Base-by-base conservation (phyloP, 148 eudicot species). In the Heliosperma pusillum region DNA sequence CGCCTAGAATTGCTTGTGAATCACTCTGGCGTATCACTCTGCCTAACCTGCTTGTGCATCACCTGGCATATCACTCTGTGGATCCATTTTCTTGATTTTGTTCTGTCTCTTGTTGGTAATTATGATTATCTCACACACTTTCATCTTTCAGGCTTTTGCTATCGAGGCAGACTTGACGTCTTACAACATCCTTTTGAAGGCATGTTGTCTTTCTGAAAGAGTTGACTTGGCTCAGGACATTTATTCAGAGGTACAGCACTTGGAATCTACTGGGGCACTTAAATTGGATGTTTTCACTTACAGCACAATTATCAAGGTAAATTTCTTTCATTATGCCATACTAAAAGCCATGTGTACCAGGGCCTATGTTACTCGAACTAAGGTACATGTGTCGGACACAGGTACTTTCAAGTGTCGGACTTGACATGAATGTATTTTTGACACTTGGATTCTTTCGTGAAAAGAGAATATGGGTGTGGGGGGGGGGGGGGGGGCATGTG, bases 281-380 rank as follows among this genome's bases (percentile, higher is more conserved):
- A 90, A 94, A 77, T 76, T 94, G 87, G 98, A 94, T 79, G 85
- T 90, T 76, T 94, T 90, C 83, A 92, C 98, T 42, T 94, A 92
- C 83, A 92, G 98, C 86, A 92, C 98, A 70, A 90, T 94, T 24
- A 85, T 94, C 72, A 94, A 94, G 96, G 98, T 91, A 83, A 15
- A 57, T 71, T 56, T 44, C 76, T 79, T 21, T 10, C 70, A 60
- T 66, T 73, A 61, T 24, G 53, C 29, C 26, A 10, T 56, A 30
- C 36, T 60, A 40, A 4, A 44, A 66, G 36, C 27, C 50, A 66
- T 56, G 68, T 55, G 56, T 78, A 33, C 24, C 15, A 72, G 30
- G 66, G 59, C 30, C 25, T 57, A 12, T 22, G 40, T 33, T 33
- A 33, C 40, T 33, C 40, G 40, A 33, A 33, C 40, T 33, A 33